A percentile compares a stretch with the other conserved stretches of the same genome.
These are phyloP conservation scores for Pyrus pyrifolia DNA, from an alignment of 306 rosid genomes.

Conservation along the genomic window DNA sequence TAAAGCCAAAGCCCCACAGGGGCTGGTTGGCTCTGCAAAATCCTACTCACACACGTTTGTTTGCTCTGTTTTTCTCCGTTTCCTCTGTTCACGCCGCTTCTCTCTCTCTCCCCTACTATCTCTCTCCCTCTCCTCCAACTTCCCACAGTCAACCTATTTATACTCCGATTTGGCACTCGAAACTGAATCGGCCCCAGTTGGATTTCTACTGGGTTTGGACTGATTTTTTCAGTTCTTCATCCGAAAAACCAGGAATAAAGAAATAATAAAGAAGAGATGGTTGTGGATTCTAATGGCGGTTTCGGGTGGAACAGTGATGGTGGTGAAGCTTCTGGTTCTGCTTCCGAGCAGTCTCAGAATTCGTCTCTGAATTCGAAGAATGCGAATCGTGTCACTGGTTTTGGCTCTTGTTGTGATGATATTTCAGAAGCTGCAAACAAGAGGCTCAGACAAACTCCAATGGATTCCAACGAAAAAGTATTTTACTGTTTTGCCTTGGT, in stretches of 20 bases:
- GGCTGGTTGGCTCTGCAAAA: background rate
- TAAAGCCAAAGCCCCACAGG: background rate
- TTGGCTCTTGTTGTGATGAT: background rate
- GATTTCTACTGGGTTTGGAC: background rate
- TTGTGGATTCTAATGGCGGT: background rate
- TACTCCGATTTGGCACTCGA: background rate
- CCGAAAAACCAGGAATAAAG: background rate
- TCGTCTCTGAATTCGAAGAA: background rate
- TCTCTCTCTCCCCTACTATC: background rate
- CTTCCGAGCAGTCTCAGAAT: background rate
- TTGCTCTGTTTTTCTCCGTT: background rate
- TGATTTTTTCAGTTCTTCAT: background rate
- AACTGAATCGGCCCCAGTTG: background rate
- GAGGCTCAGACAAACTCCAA: slow-evolving; percentile 6
- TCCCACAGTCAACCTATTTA: background rate
- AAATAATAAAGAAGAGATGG: background rate
- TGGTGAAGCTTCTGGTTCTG: background rate
- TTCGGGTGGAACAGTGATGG: background rate
- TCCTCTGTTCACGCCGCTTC: background rate
- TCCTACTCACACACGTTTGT: background rate
- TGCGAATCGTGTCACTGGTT: background rate
- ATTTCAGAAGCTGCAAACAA: slow-evolving; percentile 9
- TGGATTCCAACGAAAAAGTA: background rate
- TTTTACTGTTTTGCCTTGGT: too few relatives aligned
- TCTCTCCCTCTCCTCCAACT: background rate